Evolutionary conservation across 371 early-diverging fungal genomes (phyloP).

Genomic region (Mortierella sp.): DNA sequence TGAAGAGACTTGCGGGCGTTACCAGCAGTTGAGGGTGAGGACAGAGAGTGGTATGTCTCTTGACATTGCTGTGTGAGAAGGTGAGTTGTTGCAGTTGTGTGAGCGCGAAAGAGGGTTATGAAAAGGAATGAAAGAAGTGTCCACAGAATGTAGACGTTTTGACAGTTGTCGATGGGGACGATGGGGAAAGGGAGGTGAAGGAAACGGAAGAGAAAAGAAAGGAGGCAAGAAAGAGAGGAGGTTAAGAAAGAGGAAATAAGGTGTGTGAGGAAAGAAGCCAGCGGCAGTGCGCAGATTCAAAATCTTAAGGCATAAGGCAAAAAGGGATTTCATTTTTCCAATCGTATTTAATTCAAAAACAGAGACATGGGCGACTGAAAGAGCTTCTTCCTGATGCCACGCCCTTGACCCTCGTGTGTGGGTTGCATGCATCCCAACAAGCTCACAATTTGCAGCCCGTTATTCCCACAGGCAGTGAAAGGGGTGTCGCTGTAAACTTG

Average conservation of each 20-base stretch:
- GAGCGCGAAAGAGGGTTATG: neutral
- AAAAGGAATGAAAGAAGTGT: neutral
- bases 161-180: neutral
- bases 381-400: too few species aligned
- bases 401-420: too few species aligned
- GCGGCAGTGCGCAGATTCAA: neutral
- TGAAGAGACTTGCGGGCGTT: conserved; percentile 18
- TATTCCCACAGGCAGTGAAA: too few species aligned
- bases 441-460: too few species aligned
- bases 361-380: too few species aligned
- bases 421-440: too few species aligned
- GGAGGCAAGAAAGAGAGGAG: neutral
- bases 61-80: neutral
- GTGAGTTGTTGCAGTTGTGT: neutral
- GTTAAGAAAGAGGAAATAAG: neutral
- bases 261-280: too few species aligned
- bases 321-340: conserved; percentile 4
- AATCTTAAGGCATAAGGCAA: neutral
- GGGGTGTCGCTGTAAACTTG: too few species aligned
- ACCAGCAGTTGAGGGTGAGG: conserved; percentile 73
- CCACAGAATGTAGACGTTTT: neutral
- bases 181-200: neutral
- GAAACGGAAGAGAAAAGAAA: neutral
- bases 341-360: too few species aligned
- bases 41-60: conserved; percentile 58